Conservation (phyloP, 305 asterid species). For the Fraxinus sp. region DNA sequence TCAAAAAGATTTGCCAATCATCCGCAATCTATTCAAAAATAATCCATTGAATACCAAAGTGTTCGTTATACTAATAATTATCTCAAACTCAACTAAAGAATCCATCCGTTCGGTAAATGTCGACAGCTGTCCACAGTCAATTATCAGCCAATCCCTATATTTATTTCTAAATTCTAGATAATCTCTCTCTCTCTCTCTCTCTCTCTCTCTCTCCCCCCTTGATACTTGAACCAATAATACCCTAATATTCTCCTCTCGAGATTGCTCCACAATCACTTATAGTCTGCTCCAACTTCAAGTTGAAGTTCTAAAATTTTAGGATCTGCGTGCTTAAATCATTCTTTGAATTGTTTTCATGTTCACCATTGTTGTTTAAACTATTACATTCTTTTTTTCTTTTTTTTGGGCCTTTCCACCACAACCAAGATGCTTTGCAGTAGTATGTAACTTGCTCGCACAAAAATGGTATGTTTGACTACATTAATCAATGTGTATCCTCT, state of each 20-base stretch:
- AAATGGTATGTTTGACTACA: neutral
- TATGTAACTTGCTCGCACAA: neutral
- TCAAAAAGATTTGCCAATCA: neutral
- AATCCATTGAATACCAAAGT: neutral
- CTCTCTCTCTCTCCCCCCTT: neutral
- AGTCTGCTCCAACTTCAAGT: neutral
- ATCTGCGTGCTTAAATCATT: neutral
- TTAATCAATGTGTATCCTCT: neutral
- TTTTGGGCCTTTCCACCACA: neutral
- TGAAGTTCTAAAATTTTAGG: neutral
- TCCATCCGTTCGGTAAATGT: neutral
- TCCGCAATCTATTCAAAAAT: neutral
- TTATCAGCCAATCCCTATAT: neutral
- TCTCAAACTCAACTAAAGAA: neutral
- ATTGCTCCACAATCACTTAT: neutral
- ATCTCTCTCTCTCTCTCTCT: neutral
- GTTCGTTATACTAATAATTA: neutral
- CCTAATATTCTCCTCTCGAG: neutral
- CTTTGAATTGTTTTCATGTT: neutral
- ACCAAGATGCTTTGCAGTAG: neutral
- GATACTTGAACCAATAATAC: neutral
- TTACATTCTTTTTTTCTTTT: neutral
- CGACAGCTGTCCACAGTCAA: neutral
- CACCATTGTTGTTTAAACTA: neutral
- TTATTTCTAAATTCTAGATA: neutral